Conservation (phyloP, 179 eudicot species). For the Beta corolliflora region DNA sequence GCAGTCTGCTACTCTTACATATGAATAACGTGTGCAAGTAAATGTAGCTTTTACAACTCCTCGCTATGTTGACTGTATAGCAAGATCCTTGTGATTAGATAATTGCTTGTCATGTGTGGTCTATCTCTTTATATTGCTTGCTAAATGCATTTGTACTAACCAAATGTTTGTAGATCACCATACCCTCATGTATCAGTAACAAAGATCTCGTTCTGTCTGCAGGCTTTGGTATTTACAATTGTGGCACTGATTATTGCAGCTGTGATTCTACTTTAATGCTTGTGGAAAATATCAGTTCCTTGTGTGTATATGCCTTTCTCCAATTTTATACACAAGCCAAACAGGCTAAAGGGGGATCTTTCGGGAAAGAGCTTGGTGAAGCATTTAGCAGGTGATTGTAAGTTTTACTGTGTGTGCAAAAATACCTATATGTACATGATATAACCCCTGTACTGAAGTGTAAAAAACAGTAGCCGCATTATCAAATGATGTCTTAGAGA, state of each 20-base stretch:
- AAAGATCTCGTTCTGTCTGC: constrained; percentile 22
- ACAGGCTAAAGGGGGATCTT: not conserved
- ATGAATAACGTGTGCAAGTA: not conserved
- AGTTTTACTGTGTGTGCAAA: not conserved
- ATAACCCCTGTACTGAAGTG: not conserved
- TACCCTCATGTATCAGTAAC: not conserved
- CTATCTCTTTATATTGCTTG: not conserved
- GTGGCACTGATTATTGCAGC: constrained; percentile 35
- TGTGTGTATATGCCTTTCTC: constrained; percentile 4
- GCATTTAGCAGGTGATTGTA: constrained; percentile 8
- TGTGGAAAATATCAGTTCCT: not conserved
- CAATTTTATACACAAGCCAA: constrained; percentile 3
- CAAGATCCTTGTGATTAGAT: not conserved
- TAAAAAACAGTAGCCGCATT: not conserved
- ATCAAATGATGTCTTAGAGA: not conserved
- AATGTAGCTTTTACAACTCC: not conserved
- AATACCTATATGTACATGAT: not conserved
- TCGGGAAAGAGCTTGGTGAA: constrained; percentile 3
- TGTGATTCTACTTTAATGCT: constrained; percentile 37
- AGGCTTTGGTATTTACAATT: constrained; percentile 48
- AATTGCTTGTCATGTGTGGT: not conserved
- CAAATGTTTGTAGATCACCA: not conserved
- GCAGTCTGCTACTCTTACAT: not conserved
- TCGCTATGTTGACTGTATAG: not conserved
- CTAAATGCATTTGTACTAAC: not conserved